These are phyloP conservation scores for Globisporangium splendens DNA, from an alignment of 352 stramenopile species.

Conservation along the genomic window DNA sequence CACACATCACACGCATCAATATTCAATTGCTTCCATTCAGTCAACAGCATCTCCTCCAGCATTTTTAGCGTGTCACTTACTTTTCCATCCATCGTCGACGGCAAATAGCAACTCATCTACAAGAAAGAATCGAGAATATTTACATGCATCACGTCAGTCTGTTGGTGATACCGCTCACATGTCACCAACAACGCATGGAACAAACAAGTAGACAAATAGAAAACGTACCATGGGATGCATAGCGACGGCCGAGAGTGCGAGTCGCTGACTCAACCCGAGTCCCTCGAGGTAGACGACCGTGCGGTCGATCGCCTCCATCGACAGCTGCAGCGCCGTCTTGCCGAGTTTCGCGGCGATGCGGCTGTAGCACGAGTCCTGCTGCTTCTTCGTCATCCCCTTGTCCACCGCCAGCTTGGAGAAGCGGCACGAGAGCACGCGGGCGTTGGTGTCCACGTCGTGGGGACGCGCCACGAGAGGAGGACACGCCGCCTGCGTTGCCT, in stretches of 20 bases:
- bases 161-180: no score
- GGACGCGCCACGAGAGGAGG: slow-evolving; percentile 4
- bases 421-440: slow-evolving; percentile 24
- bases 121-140: background rate
- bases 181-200: background rate
- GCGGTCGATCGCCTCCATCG: slow-evolving; percentile 23
- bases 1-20: no score
- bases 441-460: slow-evolving; percentile 42
- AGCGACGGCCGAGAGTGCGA: slow-evolving; percentile 28
- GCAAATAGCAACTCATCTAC: slow-evolving; percentile 29
- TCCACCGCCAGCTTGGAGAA: background rate
- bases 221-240: slow-evolving; percentile 29
- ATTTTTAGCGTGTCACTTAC: slow-evolving; percentile 9
- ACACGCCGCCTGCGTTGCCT: no score
- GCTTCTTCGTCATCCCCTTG: slow-evolving; percentile 8
- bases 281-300: slow-evolving; percentile 27
- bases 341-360: slow-evolving; percentile 37
- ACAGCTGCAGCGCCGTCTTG: slow-evolving; percentile 11
- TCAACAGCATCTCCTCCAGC: no score
- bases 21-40: no score
- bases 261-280: slow-evolving; percentile 24
- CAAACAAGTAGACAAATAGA: background rate
- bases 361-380: slow-evolving; percentile 25
- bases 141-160: background rate
- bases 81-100: slow-evolving; percentile 35